phyloP scores from a whole-genome alignment of 352 stramenopile species.

The Pythium volutum region DNA sequence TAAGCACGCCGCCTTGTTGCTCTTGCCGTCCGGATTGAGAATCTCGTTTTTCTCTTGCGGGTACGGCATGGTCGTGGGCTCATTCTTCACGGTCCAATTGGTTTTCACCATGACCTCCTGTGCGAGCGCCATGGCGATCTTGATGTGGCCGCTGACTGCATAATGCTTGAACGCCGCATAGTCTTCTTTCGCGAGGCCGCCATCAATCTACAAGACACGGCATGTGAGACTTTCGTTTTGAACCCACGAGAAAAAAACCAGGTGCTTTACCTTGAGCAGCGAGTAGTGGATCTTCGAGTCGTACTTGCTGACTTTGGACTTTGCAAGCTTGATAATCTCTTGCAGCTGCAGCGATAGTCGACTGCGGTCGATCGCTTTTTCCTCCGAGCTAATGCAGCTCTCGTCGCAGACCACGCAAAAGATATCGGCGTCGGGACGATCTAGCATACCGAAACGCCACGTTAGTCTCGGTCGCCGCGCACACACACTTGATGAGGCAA shows the following conservation, averaged over 20 bases:
- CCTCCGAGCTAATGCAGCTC: conserved; percentile 75
- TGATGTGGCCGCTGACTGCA: conserved; percentile 77
- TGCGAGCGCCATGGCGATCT: conserved; percentile 70
- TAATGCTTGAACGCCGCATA: conserved; percentile 84
- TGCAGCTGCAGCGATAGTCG: conserved; percentile 78
- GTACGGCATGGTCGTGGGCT: conserved; percentile 67
- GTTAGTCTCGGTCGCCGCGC: too few species aligned
- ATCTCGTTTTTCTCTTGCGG: conserved; percentile 79
- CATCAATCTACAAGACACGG: conserved; percentile 41
- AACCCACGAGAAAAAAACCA: neutral
- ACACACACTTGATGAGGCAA: neutral
- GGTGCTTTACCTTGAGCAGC: conserved; percentile 56
- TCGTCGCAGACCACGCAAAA: conserved; percentile 87
- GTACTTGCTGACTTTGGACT: conserved; percentile 71
- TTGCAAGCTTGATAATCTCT: conserved; percentile 84
- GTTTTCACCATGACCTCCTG: conserved; percentile 70
- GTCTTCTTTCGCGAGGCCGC: conserved; percentile 58
- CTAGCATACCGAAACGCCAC: conserved; percentile 27
- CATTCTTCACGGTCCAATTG: conserved; percentile 54
- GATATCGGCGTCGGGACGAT: conserved; percentile 77
- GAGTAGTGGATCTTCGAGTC: conserved; percentile 83
- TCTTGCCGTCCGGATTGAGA: conserved; percentile 56
- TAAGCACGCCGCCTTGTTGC: conserved; percentile 34
- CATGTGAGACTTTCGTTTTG: neutral
- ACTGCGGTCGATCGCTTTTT: conserved; percentile 69